Percentiles rank a stretch among this genome's conserved stretches.
Evolutionary conservation across 2,329 filamentous ascomycete species (phyloP).

Genomic region (Venturia asperata): DNA sequence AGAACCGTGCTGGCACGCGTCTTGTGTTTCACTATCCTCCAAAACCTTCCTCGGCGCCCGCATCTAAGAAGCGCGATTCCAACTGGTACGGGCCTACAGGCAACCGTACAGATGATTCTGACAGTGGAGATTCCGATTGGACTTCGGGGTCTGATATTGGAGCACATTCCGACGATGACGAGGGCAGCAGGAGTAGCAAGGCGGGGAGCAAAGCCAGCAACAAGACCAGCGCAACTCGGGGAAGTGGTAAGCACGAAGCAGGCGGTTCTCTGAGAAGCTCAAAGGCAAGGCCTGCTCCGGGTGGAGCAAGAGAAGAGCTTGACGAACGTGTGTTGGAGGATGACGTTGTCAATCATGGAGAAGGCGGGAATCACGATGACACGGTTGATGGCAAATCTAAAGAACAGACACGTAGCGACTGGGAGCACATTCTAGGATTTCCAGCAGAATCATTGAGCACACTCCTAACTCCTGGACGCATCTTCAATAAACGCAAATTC

Average conservation of each 20-base stretch:
- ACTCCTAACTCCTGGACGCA: conserved; percentile 32
- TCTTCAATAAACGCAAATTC: conserved; percentile 36
- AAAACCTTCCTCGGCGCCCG: conserved; percentile 30
- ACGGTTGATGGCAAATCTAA: conserved; percentile 14
- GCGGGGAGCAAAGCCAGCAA: conserved; percentile 11
- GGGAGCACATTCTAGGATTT: conserved; percentile 35
- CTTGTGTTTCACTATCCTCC: conserved; percentile 39
- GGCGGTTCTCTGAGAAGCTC: conserved; percentile 16
- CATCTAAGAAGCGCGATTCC: conserved; percentile 28
- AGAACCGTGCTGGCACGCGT: conserved; percentile 33
- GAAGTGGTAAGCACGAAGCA: not conserved
- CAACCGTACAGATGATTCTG: conserved; percentile 31
- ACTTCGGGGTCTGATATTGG: conserved; percentile 7
- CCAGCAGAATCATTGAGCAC: conserved; percentile 35
- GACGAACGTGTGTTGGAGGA: conserved; percentile 17
- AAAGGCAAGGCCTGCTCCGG: conserved; percentile 19
- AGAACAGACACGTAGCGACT: conserved; percentile 23
- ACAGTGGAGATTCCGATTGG: conserved; percentile 24
- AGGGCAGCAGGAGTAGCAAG: conserved; percentile 18
- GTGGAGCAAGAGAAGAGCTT: conserved; percentile 19
- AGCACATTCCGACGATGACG: conserved; percentile 7
- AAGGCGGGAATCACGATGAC: not conserved
- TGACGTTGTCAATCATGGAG: conserved; percentile 9
- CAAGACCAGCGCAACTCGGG: conserved; percentile 10
- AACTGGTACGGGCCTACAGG: conserved; percentile 34